Percentiles rank a stretch among this genome's conserved stretches.
Evolutionary conservation across 2,329 filamentous ascomycete genomes (phyloP).

Genomic region (Aspergillus pseudoglaucus): DNA sequence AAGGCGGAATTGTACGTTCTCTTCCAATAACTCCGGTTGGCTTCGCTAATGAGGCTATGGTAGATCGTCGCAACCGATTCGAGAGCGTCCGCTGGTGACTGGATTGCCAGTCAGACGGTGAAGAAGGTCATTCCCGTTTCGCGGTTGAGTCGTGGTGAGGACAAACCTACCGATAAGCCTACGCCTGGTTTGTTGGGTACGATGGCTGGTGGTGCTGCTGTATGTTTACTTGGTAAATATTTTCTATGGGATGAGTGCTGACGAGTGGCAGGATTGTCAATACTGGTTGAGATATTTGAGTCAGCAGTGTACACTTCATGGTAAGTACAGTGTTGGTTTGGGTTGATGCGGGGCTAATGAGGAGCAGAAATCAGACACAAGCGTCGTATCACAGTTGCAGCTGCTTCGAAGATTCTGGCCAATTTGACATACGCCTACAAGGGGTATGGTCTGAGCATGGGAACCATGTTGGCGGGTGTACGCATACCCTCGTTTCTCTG

Average conservation of each 20-base stretch:
- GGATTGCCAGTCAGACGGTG: slow-evolving; percentile 98
- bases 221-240: slow-evolving; percentile 35
- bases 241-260: neutral
- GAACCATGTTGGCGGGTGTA: slow-evolving; percentile 98
- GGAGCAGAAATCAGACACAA: slow-evolving; percentile 80
- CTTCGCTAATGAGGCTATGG: neutral
- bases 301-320: slow-evolving; percentile 98
- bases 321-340: slow-evolving; percentile 14
- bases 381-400: slow-evolving; percentile 94
- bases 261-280: slow-evolving; percentile 72
- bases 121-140: slow-evolving; percentile 83
- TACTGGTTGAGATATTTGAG: slow-evolving; percentile 99
- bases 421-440: slow-evolving; percentile 99
- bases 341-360: neutral
- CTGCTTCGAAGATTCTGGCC: slow-evolving; percentile 95
- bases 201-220: slow-evolving; percentile 95
- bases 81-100: slow-evolving; percentile 92
- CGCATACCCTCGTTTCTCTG: slow-evolving; percentile 71
- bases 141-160: slow-evolving; percentile 33
- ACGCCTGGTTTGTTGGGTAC: slow-evolving; percentile 68
- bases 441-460: slow-evolving; percentile 97
- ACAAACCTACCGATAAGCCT: slow-evolving; percentile 28
- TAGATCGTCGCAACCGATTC: slow-evolving; percentile 93
- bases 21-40: neutral
- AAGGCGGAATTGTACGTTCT: slow-evolving; percentile 69